Base-by-base conservation (phyloP, 768 basidiomycete genomes). In the Imleria badia region DNA sequence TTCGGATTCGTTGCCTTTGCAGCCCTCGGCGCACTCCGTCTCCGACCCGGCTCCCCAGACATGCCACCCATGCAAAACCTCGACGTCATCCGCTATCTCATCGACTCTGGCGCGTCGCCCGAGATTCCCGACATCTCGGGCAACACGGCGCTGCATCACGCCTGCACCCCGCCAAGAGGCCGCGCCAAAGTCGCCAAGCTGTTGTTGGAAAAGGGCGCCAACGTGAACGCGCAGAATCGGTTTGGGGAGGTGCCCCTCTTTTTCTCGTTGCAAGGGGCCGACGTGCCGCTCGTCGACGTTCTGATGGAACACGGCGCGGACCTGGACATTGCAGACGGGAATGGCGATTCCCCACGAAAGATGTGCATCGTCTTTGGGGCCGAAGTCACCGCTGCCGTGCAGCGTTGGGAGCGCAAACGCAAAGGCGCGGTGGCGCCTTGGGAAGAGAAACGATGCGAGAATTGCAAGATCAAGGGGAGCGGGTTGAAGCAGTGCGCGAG, bases 261-360 rank as follows among this genome's bases (percentile, higher is more conserved):
- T 34, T 63, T 63, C 4, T 68, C 75, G 1, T 66, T 78, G 17
- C 67, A 71, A 48, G 69, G 70, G 13, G 70, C 70, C 29, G 55
- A 73, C 17, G 55, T 72, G 2, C 34, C 45, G 1, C 66, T 69
- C 11, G 67, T 82, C 20, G 75, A 82, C 30, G 45, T 79, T 15
- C 60, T 84, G 49, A 72, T 84, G 75, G 79, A 80, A 60, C 73
- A 72, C 39, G 77, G 74, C 11, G 82, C 81, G 10, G 73, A 78
- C 52, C 29, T 82, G 45, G 73, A 77, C 48, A 56, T 73, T 7
- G 40, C 60, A 14, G 75, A 76, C 48, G 74, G 61, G 12, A 77
- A 83, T 47, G 77, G 75, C 0, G 42, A 66, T 10, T 63, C 73
- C 0, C 75, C 76, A 0, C 58, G 61, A 8, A 54, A 57, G 26